Evolutionary conservation across 2,329 filamentous ascomycete species (phyloP), one percentile per base, ranked within the genome.

Genomic region (Diaporthe australafricana): DNA sequence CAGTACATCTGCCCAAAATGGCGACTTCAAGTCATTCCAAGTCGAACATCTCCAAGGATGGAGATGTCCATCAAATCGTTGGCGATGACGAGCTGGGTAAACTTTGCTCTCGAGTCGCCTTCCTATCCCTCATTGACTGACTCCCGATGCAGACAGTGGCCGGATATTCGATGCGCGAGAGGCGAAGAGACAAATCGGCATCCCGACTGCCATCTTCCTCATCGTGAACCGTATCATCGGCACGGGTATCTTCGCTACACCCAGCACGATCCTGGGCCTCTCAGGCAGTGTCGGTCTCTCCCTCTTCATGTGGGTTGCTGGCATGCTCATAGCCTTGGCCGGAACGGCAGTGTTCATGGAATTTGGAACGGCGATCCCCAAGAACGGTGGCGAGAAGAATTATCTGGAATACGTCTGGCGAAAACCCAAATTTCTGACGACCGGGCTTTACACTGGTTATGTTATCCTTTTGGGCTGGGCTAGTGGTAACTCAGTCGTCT

Each of bases 241-340:
- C 16, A 91, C 87, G 76, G 92, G 91, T 32, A 93, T 94, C 74
- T 94, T 94, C 76, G 91, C 92, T 0, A 93, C 91, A 0, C 92
- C 91, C 0, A 91, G 90, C 0, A 86, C 90, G 5, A 92, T 94
- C 63, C 84, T 93, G 3, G 87, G 89, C 47, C 87, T 89, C 0
- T 89, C 90, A 2, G 92, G 92, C 1, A 94, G 91, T 70, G 85
- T 91, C 0, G 91, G 91, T 0, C 80, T 93, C 2, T 86, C 90
- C 0, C 79, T 94, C 1, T 74, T 86, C 0, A 79, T 94, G 3
- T 94, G 92, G 92, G 70, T 91, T 0, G 79, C 89, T 0, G 92
- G 91, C 1, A 89, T 90, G 0, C 75, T 90, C 1, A 83, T 93
- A 9, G 88, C 90, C 0, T 90, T 87, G 9, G 91, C 88, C 66